Evolutionary conservation across 805 yeast species (phyloP).

Genomic region (Metschnikowia similis): DNA sequence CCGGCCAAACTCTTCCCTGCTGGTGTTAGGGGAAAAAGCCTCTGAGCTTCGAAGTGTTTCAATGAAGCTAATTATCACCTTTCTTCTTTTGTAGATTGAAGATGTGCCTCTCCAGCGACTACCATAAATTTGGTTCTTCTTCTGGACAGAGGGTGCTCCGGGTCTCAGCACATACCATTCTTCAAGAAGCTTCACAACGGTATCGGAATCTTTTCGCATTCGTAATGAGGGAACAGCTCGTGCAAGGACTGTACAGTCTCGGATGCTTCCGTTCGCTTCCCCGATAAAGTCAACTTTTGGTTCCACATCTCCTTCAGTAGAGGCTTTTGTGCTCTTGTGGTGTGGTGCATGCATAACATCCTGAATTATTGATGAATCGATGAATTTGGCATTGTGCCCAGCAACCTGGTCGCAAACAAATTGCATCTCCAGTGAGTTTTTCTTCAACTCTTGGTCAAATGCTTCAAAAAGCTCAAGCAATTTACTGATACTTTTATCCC

Average conservation of each 20-base stretch:
- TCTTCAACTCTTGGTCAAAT: neutral
- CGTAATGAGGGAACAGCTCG: neutral
- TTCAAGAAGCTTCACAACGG: neutral
- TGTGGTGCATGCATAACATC: neutral
- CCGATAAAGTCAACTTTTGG: neutral
- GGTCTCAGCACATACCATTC: neutral
- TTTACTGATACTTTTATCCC: neutral
- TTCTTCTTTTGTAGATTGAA: neutral
- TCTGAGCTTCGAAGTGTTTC: neutral
- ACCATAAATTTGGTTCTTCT: neutral
- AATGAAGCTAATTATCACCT: neutral
- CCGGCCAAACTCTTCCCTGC: neutral
- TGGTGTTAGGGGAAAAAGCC: neutral
- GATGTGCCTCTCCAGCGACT: neutral
- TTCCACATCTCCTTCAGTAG: neutral
- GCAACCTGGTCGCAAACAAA: neutral
- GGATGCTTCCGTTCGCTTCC: neutral
- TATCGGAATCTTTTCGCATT: neutral
- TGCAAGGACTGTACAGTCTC: neutral
- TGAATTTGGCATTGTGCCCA: neutral
- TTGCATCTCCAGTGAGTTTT: neutral
- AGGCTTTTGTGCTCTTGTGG: neutral
- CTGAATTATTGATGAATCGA: neutral
- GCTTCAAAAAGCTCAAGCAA: neutral
- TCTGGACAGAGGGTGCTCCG: neutral